Percentiles rank a stretch among this genome's conserved stretches.
phyloP scores from a whole-genome alignment of 192 early-diverging fungal genomes.

The Coemansia sp. region DNA sequence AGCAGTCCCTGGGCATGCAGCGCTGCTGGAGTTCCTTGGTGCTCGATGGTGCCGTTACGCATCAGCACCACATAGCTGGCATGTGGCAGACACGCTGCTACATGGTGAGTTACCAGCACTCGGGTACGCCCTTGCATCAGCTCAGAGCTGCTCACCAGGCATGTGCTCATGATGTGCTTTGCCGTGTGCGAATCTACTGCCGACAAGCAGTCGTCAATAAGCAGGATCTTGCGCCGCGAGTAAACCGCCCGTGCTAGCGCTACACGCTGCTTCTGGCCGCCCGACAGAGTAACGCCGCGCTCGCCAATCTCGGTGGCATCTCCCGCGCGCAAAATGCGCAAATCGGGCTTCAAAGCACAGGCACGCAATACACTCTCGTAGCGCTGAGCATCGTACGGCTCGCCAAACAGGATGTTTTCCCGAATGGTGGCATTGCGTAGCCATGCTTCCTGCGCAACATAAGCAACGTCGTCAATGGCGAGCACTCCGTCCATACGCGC shows the following conservation, averaged over 20 bases:
- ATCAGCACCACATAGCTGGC: constrained; percentile 59
- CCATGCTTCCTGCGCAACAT: constrained; percentile 81
- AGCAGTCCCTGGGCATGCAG: constrained; percentile 49
- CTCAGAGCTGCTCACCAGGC: constrained; percentile 62
- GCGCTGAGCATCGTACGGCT: constrained; percentile 65
- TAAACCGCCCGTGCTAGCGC: constrained; percentile 86
- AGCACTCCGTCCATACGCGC: constrained; percentile 14
- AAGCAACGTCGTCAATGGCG: constrained; percentile 70
- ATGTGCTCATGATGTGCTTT: constrained; percentile 76
- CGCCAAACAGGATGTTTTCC: constrained; percentile 87
- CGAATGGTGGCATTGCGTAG: constrained; percentile 72
- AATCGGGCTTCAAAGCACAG: constrained; percentile 82
- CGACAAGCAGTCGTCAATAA: constrained; percentile 87
- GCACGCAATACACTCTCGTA: constrained; percentile 79
- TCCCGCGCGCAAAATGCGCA: constrained; percentile 73
- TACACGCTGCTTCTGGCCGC: constrained; percentile 90
- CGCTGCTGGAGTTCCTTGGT: constrained; percentile 55
- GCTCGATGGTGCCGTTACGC: constrained; percentile 60
- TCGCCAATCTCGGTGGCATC: constrained; percentile 94
- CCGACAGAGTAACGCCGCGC: constrained; percentile 77
- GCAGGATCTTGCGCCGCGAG: constrained; percentile 58
- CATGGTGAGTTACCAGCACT: constrained; percentile 88
- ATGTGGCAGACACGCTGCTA: constrained; percentile 63
- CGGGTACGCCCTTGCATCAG: constrained; percentile 76
- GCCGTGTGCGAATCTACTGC: constrained; percentile 96